Percentiles rank a stretch among this genome's conserved stretches.
phyloP scores from a whole-genome alignment of 2,329 filamentous ascomycete genomes.

The Emergomyces africanus region DNA sequence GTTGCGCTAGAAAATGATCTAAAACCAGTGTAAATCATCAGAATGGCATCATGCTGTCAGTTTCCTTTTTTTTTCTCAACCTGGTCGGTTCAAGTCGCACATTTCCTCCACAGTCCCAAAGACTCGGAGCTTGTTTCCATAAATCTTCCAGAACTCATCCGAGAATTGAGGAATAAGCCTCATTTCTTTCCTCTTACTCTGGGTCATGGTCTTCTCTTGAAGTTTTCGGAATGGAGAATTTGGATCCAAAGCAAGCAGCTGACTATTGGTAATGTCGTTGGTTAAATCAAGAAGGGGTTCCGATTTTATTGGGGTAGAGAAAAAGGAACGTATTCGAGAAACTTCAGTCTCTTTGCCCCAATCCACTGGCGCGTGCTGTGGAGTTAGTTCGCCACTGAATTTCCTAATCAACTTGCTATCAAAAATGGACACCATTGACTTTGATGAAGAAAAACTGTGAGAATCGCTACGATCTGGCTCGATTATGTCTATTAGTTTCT shows the following conservation, averaged over 20 bases:
- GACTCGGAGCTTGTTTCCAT: constrained; percentile 47
- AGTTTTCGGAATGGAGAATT: neutral
- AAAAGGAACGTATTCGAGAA: constrained; percentile 11
- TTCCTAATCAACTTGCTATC: neutral
- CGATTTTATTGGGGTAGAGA: constrained; percentile 20
- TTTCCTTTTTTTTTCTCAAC: neutral
- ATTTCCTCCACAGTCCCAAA: constrained; percentile 47
- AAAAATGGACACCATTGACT: neutral
- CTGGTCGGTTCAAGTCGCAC: constrained; percentile 17
- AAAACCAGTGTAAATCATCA: neutral
- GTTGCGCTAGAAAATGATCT: neutral
- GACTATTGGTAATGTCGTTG: constrained; percentile 6
- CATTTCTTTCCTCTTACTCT: constrained; percentile 21
- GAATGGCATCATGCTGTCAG: no score
- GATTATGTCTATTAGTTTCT: constrained; percentile 1
- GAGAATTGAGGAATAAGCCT: constrained; percentile 41
- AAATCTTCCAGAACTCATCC: constrained; percentile 43
- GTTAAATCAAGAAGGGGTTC: constrained; percentile 16
- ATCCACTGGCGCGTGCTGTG: constrained; percentile 4
- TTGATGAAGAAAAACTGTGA: neutral
- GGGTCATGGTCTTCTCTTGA: constrained; percentile 9
- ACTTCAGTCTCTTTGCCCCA: constrained; percentile 1
- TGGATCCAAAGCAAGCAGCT: neutral
- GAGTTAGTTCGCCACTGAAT: neutral
- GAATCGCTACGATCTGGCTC: constrained; percentile 3